Evolutionary conservation across 768 basidiomycete genomes (phyloP), one percentile per base, ranked within the genome.

Genomic region (Candolleomyces eurysporus): DNA sequence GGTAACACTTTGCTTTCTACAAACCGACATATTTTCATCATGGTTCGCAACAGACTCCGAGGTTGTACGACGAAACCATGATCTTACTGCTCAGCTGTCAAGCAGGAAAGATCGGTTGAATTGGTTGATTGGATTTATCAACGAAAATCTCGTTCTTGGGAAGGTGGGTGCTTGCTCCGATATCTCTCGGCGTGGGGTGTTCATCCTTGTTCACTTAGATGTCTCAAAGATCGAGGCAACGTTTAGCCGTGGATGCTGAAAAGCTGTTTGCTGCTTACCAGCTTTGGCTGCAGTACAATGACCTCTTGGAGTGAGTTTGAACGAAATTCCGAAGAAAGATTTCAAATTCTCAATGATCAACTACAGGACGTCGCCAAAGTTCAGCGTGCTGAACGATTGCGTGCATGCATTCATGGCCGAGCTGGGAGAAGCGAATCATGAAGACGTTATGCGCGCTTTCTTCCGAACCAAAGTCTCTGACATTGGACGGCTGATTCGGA

Each of bases 111-210:
- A 89, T 58, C 79, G 92, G 42, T 76, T 96, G 31, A 86, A 85
- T 58, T 93, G 91, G 82, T 79, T 98, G n/a, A 91, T 96, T 65
- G 82, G 81, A 26, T 96, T 94, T 71, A 91, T 97, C 67, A 91
- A 94, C 49, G 88, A 92, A 57, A 96, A 96, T 71, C 88, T 84
- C 0, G 88, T 89, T 5, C 76, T 96, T 40, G 78, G 77, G 43
- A 93, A 91, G 81, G 94, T 91, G 36, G 64, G 75, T 31, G 22
- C 21, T 4, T 14, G 21, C 40, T 52, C 5, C 5, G n/a, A n/a
- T 19, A 36, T 5, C 5, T 30, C 17, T 13, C 4, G 17, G 36
- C 56, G 14, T 26, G n/a, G 22, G 21, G 16, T 26, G 55, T 40
- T 31, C 50, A 17, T 40, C 4, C 39, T 26, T 43, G 32, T 16